Conservation (phyloP, 208 protist genomes). For the Naegleria fowleri region DNA sequence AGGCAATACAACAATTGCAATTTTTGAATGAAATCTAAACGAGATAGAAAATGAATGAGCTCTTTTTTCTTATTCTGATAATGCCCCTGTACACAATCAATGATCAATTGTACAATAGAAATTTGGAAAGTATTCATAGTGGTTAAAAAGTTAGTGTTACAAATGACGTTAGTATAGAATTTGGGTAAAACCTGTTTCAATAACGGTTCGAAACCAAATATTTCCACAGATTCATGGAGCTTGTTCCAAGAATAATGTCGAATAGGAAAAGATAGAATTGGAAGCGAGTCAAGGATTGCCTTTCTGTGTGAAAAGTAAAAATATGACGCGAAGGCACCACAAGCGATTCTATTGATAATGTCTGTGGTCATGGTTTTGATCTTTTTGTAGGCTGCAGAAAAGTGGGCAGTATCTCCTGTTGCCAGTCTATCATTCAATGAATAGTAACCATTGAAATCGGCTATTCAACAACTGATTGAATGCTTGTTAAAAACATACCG, state of each 20-base stretch:
- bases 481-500: neutral
- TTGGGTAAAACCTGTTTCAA: neutral
- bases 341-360: neutral
- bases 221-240: neutral
- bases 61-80: neutral
- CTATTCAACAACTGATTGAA: too few species aligned
- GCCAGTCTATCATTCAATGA: neutral
- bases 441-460: too few species aligned
- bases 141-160: neutral
- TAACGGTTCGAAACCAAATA: neutral
- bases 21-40: neutral
- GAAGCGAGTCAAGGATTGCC: neutral
- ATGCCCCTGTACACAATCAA: neutral
- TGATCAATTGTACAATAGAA: neutral
- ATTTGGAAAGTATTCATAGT: neutral
- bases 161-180: neutral
- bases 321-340: neutral
- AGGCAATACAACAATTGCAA: neutral
- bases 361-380: neutral
- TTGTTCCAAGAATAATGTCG: neutral
- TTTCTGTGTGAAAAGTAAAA: neutral
- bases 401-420: neutral
- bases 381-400: neutral
- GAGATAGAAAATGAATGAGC: neutral
- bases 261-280: neutral